Evolutionary conservation across 2,329 filamentous ascomycete genomes (phyloP).

Genomic region (Mycosphaerella arachidis): DNA sequence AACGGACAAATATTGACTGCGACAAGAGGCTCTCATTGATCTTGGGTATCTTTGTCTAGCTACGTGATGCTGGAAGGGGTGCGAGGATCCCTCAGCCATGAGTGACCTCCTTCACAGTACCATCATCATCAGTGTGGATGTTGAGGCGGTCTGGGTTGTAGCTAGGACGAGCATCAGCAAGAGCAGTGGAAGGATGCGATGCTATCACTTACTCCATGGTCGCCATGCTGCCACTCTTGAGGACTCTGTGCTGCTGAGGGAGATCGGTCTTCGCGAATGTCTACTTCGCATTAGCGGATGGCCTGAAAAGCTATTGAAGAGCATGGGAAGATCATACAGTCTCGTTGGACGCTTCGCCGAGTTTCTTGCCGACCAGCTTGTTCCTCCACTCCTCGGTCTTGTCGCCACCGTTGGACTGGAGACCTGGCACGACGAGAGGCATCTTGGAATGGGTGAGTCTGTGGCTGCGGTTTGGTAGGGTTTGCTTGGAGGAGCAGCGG

Average conservation of each 20-base stretch:
- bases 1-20: not conserved
- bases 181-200: not conserved
- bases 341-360: conserved; percentile 45
- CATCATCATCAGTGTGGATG: conserved; percentile 46
- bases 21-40: not conserved
- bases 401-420: conserved; percentile 38
- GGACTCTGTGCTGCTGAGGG: conserved; percentile 44
- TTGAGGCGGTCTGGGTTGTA: conserved; percentile 35
- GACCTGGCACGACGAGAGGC: conserved; percentile 50
- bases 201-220: conserved; percentile 45
- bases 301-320: not conserved
- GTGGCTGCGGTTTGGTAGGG: not conserved
- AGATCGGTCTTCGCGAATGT: conserved; percentile 49
- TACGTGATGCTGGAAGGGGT: not conserved
- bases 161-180: not conserved
- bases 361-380: conserved; percentile 50
- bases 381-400: conserved; percentile 43
- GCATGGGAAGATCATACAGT: conserved; percentile 32
- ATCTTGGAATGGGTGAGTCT: conserved; percentile 28
- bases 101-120: conserved; percentile 46
- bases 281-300: conserved; percentile 26
- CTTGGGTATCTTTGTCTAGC: not conserved
- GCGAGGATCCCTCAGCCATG: conserved; percentile 36
- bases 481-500: not conserved
- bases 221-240: conserved; percentile 44